These are phyloP conservation scores for Neurospora sp. DNA, from an alignment of 2,329 filamentous ascomycete species.

Conservation along the genomic window DNA sequence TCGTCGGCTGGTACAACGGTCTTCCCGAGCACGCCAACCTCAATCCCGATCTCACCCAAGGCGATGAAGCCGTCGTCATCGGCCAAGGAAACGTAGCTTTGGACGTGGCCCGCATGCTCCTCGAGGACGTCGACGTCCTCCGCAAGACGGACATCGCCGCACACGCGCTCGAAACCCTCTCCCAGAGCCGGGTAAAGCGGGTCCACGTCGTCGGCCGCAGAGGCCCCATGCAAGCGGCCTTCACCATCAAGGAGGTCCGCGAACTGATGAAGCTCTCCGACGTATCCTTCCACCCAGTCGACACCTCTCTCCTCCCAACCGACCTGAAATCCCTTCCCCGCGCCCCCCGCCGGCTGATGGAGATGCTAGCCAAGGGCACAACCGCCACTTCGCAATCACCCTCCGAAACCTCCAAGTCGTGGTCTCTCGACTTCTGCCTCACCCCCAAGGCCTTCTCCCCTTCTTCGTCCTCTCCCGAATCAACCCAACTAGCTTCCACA, in stretches of 20 bases:
- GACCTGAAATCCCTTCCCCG: slow-evolving; percentile 63
- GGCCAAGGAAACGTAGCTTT: slow-evolving; percentile 95
- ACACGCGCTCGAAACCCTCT: slow-evolving; percentile 64
- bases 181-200: slow-evolving; percentile 62
- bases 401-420: slow-evolving; percentile 50
- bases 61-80: slow-evolving; percentile 77
- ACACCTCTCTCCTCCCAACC: slow-evolving; percentile 54
- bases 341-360: slow-evolving; percentile 65
- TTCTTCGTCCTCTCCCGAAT: slow-evolving; percentile 34
- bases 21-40: slow-evolving; percentile 70
- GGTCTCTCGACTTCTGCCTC: slow-evolving; percentile 81
- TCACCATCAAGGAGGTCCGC: slow-evolving; percentile 88
- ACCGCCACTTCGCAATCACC: slow-evolving; percentile 25
- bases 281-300: slow-evolving; percentile 62
- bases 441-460: slow-evolving; percentile 61
- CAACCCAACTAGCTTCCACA: slow-evolving; percentile 49
- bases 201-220: slow-evolving; percentile 84
- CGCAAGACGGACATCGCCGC: slow-evolving; percentile 82
- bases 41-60: slow-evolving; percentile 60
- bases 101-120: slow-evolving; percentile 80
- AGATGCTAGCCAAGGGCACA: slow-evolving; percentile 71
- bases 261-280: slow-evolving; percentile 71
- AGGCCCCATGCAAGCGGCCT: slow-evolving; percentile 80
- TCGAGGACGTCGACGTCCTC: slow-evolving; percentile 64
- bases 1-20: slow-evolving; percentile 98